Percentiles rank a stretch among this genome's conserved stretches.
These are phyloP conservation scores for Pisolithus tinctorius DNA, from an alignment of 768 basidiomycete genomes.

Conservation along the genomic window DNA sequence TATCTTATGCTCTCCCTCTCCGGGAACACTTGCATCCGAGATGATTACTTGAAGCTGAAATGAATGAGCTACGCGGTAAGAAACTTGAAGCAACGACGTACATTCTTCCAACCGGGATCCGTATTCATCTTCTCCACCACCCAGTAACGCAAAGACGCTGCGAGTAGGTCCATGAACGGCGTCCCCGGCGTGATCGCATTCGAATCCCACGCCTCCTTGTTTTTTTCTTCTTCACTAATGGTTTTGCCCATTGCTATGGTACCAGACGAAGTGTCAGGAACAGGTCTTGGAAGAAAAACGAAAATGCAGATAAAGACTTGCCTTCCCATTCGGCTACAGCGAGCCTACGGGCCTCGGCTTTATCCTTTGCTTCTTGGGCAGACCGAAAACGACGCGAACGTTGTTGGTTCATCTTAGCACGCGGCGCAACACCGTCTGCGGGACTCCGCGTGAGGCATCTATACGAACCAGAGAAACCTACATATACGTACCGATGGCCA, in stretches of 20 bases:
- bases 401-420: slow-evolving; percentile 99
- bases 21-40: slow-evolving; percentile 94
- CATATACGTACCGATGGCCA: slow-evolving; percentile 82
- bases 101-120: slow-evolving; percentile 94
- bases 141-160: slow-evolving; percentile 89
- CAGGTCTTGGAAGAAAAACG: background rate
- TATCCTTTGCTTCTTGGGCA: slow-evolving; percentile 91
- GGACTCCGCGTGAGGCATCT: slow-evolving; percentile 1
- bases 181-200: slow-evolving; percentile 99
- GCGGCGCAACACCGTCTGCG: slow-evolving; percentile 91
- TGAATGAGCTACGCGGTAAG: background rate
- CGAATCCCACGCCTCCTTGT: slow-evolving; percentile 89
- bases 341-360: slow-evolving; percentile 81
- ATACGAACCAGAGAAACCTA: background rate
- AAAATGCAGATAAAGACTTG: slow-evolving; percentile 22
- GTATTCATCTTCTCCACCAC: slow-evolving; percentile 91
- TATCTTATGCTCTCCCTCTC: slow-evolving; percentile 99
- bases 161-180: slow-evolving; percentile 94
- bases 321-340: slow-evolving; percentile 84
- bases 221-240: slow-evolving; percentile 72
- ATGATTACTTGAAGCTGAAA: slow-evolving; percentile 87
- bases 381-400: slow-evolving; percentile 94
- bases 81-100: slow-evolving; percentile 28
- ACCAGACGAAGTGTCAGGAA: background rate
- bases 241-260: slow-evolving; percentile 85